These are phyloP conservation scores for Buddleja alternifolia DNA, from an alignment of 257 asterid genomes.

Conservation along the genomic window DNA sequence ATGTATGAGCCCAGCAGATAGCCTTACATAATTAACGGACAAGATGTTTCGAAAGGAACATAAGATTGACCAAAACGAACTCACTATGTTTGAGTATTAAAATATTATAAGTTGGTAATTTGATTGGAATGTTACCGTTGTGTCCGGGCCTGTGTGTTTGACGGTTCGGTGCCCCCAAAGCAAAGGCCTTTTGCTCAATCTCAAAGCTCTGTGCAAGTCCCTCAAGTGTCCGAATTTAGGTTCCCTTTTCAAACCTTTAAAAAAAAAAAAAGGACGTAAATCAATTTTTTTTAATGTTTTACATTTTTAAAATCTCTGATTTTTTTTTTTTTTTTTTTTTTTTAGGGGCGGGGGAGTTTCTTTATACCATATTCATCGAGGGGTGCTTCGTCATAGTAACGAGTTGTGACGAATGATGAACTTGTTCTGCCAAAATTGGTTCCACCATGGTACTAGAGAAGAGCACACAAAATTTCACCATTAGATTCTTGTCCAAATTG, in stretches of 20 bases:
- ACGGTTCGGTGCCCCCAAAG: conserved; percentile 52
- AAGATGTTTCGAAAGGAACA: no score
- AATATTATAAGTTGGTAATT: no score
- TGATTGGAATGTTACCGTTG: no score
- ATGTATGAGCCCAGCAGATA: no score
- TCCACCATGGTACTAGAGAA: conserved; percentile 80
- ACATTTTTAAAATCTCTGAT: no score
- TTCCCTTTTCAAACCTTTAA: conserved; percentile 82
- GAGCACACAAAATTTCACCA: not conserved
- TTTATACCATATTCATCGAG: conserved; percentile 80
- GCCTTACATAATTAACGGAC: no score
- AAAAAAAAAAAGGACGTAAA: no score
- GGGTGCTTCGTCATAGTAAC: conserved; percentile 97
- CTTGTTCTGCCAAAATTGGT: conserved; percentile 84
- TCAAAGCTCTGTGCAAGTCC: conserved; percentile 80
- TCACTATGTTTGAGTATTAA: no score
- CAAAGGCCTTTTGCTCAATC: conserved; percentile 71
- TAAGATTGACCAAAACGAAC: no score
- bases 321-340: no score
- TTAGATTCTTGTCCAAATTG: not conserved
- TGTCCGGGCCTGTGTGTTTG: no score
- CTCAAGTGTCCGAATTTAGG: conserved; percentile 87
- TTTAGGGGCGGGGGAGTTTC: no score
- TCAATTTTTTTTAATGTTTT: not conserved
- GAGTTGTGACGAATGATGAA: conserved; percentile 89